Evolutionary conservation across 2,329 filamentous ascomycete genomes (phyloP), one percentile per base, ranked within the genome.

Genomic region (Fusarium oligoseptatum): DNA sequence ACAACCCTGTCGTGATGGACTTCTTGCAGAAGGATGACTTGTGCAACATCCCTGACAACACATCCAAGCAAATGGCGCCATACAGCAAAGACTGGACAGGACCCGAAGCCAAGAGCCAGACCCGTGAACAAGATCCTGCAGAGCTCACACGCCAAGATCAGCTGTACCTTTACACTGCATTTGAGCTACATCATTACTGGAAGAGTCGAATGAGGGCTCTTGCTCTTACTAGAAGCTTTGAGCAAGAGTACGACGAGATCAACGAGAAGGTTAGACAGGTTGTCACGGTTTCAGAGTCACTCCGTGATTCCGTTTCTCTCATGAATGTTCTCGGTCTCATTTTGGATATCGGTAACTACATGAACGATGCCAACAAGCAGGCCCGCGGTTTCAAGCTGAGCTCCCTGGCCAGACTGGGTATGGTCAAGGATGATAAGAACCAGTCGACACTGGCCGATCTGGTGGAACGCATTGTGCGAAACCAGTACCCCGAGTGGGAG

Each of bases 361-460:
- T 99, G 97, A 99, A 99, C 87, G 97, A 98, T 81, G 93, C 95
- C 65, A 98, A 98, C 85, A 99, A 99, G 86, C 97, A 98, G 85
- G 97, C 97, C 5, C 94, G 93, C 67, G 97, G 97, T 72, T 99
- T 99, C 92, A 99, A 99, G 87, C 91, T 99, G 15, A 97, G 95
- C 80, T 98, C 97, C 7, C 91, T 99, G 58, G 94, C 94, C 32
- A 92, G 97, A 65, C 87, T 99, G 65, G 95, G 93, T 71, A 98
- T 99, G 95, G 94, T 98, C 80, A 99, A 99, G 86, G 97, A 99
- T 81, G 95, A 98, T 86, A 98, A 98, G 89, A 99, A 99, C 83
- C 94, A 98, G 83, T 96, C 95, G 1, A 98, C 95, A 1, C 93
- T 99, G 81, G 95, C 96, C 66, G 97, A 99, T 83, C 90, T 98